phyloP scores from a whole-genome alignment of 2,329 filamentous ascomycete species.

The Cladosporium sp. region DNA sequence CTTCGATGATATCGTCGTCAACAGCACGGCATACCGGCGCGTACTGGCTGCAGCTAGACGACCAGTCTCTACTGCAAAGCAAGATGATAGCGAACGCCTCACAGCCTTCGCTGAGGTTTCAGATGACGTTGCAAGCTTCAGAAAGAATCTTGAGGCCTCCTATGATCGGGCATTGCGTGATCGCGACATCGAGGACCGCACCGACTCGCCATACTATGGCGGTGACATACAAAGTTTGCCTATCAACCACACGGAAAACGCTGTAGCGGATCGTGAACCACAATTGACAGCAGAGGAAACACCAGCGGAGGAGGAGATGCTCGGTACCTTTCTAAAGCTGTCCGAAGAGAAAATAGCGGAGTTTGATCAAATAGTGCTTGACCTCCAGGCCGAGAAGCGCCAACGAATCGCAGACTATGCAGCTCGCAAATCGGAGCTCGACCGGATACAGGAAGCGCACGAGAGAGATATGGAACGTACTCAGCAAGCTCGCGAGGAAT shows the following conservation, averaged over 20 bases:
- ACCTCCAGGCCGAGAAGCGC: not conserved
- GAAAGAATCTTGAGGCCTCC: too few species aligned
- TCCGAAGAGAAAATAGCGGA: slow-evolving; percentile 3
- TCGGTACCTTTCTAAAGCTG: slow-evolving; percentile 4
- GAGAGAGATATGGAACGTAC: not conserved
- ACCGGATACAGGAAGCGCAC: not conserved
- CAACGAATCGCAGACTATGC: not conserved
- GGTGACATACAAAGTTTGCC: too few species aligned
- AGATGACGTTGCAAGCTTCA: too few species aligned
- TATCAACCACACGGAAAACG: too few species aligned
- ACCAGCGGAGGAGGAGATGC: slow-evolving; percentile 11
- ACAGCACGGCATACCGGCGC: not conserved
- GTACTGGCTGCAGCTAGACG: not conserved
- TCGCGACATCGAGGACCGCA: too few species aligned
- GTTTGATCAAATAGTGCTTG: not conserved
- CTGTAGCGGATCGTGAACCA: too few species aligned
- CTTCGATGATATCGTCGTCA: not conserved
- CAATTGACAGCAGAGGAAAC: too few species aligned
- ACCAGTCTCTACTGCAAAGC: not conserved
- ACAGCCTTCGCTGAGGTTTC: too few species aligned
- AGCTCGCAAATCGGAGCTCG: not conserved
- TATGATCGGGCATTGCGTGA: too few species aligned
- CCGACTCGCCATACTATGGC: too few species aligned
- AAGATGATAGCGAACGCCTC: not conserved
- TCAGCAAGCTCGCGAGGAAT: not conserved